phyloP scores from a whole-genome alignment of 78 protist species.

The Capsaspora owczarzaki region DNA sequence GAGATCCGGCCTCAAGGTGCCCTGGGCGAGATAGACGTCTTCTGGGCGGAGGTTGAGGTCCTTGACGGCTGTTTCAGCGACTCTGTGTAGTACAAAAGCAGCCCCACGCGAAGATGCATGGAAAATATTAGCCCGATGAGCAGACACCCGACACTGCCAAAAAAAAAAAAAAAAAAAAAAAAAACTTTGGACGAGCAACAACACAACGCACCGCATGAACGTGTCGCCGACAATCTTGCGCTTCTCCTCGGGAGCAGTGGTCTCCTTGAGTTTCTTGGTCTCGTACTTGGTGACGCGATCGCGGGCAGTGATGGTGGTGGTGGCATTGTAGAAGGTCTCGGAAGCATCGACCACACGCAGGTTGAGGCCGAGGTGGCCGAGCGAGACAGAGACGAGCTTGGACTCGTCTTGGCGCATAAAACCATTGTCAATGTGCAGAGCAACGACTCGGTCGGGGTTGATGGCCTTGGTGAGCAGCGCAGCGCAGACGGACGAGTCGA shows the following conservation, averaged over 20 bases:
- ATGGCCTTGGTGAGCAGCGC: slow-evolving; percentile 82
- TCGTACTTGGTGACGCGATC: not conserved
- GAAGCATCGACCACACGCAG: slow-evolving; percentile 62
- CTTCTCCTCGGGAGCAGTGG: slow-evolving; percentile 48
- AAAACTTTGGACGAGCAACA: too few species aligned
- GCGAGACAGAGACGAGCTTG: not conserved
- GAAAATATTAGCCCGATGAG: too few species aligned
- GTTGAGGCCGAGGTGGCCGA: slow-evolving; percentile 4
- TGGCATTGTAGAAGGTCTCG: slow-evolving; percentile 63
- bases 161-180: too few species aligned
- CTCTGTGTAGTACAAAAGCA: too few species aligned
- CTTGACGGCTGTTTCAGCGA: slow-evolving; percentile 29
- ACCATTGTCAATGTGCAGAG: slow-evolving; percentile 87
- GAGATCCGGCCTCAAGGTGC: slow-evolving; percentile 92
- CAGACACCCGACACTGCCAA: too few species aligned
- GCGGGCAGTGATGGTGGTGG: slow-evolving; percentile 48
- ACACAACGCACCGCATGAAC: too few species aligned
- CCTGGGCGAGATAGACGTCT: slow-evolving; percentile 70
- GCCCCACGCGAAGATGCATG: too few species aligned
- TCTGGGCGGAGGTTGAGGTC: slow-evolving; percentile 44
- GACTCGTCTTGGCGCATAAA: slow-evolving; percentile 77
- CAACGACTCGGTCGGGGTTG: slow-evolving; percentile 69
- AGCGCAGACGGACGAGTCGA: slow-evolving; percentile 88
- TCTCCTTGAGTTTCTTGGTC: slow-evolving; percentile 10
- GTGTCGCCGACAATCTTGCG: slow-evolving; percentile 93